phyloP scores from a whole-genome alignment of 345 rosid genomes.

The Carallia pectinifolia region DNA sequence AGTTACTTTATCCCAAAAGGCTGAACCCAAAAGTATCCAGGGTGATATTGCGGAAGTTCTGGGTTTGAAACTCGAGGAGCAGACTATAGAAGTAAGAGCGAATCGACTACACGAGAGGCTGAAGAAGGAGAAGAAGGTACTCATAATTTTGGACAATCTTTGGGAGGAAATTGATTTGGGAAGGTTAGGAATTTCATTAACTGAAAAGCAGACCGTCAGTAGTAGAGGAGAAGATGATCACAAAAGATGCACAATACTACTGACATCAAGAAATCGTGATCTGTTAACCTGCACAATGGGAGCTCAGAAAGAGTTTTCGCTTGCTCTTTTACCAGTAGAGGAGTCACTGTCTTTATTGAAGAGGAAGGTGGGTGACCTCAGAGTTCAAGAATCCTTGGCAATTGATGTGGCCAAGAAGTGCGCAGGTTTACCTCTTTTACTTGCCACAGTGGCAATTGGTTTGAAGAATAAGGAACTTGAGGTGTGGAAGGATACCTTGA shows the following conservation, averaged over 20 bases:
- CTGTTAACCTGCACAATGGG: constrained; percentile 20
- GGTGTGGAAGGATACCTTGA: constrained; percentile 30
- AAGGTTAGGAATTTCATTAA: constrained; percentile 30
- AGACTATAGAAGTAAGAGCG: background rate
- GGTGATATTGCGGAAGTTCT: constrained; percentile 14
- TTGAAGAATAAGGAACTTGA: background rate
- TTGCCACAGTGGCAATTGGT: constrained; percentile 19
- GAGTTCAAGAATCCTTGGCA: background rate
- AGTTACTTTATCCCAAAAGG: background rate
- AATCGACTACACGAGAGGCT: background rate
- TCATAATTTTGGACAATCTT: constrained; percentile 31
- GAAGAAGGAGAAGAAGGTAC: constrained; percentile 15
- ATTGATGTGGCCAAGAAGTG: constrained; percentile 13
- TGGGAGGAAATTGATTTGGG: constrained; percentile 27
- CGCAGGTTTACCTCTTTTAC: constrained; percentile 30
- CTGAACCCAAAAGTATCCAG: constrained; percentile 16
- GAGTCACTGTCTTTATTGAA: constrained; percentile 36
- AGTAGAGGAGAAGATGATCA: background rate
- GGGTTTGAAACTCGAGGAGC: background rate
- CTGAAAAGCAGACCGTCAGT: too few relatives aligned
- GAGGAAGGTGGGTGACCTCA: constrained; percentile 7
- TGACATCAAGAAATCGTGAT: constrained; percentile 21
- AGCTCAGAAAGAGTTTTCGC: background rate
- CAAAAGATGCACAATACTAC: constrained; percentile 25
- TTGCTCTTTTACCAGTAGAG: constrained; percentile 1